Conservation (phyloP, 345 rosid genomes). For the Populus nigra region DNA sequence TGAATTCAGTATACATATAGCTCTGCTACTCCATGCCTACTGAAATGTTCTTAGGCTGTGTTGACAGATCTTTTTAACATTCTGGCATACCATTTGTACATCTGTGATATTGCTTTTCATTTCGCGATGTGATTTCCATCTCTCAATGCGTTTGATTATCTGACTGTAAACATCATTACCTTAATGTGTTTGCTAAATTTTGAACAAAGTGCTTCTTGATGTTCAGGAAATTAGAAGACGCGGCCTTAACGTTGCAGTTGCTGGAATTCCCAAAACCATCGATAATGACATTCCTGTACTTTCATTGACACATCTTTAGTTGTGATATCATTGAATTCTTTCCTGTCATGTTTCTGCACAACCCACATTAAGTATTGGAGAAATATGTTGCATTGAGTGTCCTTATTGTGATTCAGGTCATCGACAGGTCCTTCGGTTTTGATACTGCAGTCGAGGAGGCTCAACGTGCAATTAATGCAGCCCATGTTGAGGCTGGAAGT, state of each 20-base stretch:
- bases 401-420: constrained; percentile 51
- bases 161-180: neutral
- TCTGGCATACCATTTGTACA: neutral
- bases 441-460: constrained; percentile 96
- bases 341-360: constrained; percentile 1
- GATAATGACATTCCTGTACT: constrained; percentile 91
- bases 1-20: neutral
- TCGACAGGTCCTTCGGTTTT: constrained; percentile 90
- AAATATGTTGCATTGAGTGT: constrained; percentile 11
- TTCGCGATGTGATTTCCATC: neutral
- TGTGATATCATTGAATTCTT: constrained; percentile 9
- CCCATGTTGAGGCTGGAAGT: constrained; percentile 87
- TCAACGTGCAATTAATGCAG: constrained; percentile 90
- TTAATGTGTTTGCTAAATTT: neutral
- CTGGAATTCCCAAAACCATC: constrained; percentile 88
- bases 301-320: constrained; percentile 7
- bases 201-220: constrained; percentile 6
- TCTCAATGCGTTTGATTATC: neutral
- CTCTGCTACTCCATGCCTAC: neutral
- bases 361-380: neutral
- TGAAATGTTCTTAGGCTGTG: neutral
- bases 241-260: constrained; percentile 77
- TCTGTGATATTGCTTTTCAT: neutral
- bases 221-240: constrained; percentile 74
- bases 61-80: neutral